A percentile compares a stretch with the other conserved stretches of the same genome.
Conservation (phyloP, 345 rosid genomes). For the Dipteronia dyeriana region DNA sequence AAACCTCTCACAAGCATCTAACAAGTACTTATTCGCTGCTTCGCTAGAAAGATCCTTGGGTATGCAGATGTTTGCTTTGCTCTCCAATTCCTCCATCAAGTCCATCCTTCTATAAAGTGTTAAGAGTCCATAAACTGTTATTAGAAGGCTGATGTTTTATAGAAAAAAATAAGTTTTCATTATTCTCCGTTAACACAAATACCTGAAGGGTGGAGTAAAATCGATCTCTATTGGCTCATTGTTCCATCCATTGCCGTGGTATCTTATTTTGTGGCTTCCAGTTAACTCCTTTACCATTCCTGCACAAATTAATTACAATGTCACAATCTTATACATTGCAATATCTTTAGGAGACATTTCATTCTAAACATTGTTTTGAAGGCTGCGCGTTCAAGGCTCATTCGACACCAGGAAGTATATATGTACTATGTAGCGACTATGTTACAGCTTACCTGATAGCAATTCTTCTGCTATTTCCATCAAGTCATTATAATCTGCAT, state of each 20-base stretch:
- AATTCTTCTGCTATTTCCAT: background rate
- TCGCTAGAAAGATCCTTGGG: background rate
- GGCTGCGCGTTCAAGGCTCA: too few species aligned
- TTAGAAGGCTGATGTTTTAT: background rate
- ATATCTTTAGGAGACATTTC: too few species aligned
- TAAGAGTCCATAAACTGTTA: background rate
- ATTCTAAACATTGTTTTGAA: too few species aligned
- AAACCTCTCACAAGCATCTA: background rate
- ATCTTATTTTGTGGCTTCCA: background rate
- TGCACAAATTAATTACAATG: background rate
- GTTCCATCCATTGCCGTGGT: constrained; percentile 1
- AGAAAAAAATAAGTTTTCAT: background rate
- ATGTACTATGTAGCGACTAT: too few species aligned
- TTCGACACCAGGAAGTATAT: too few species aligned
- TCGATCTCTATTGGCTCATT: constrained; percentile 4
- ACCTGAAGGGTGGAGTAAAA: constrained; percentile 5
- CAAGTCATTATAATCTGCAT: background rate
- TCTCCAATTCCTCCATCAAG: background rate
- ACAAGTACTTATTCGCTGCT: constrained; percentile 3
- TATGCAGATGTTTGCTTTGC: background rate
- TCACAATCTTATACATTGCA: too few species aligned
- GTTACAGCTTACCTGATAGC: background rate
- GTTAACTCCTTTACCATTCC: background rate
- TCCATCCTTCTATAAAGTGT: background rate
- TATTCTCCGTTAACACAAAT: background rate